Evolutionary conservation across 202 grass and related monocot genomes (phyloP).

Genomic region (Panicum virgatum): DNA sequence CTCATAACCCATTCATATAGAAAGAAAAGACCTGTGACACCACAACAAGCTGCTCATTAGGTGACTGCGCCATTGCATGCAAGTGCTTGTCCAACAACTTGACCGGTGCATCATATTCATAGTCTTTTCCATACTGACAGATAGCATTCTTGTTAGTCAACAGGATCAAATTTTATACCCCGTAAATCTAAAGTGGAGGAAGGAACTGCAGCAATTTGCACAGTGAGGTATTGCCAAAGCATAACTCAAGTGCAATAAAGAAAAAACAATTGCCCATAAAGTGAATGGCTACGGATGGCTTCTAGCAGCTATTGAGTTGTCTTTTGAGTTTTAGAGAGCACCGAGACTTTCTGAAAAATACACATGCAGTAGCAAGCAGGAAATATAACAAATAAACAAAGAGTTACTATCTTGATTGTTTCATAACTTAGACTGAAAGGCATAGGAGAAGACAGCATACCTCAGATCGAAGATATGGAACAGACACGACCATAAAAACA

Average conservation of each 20-base stretch:
- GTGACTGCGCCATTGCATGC: constrained; percentile 87
- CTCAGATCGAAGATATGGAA: constrained; percentile 97
- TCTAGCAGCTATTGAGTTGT: not conserved
- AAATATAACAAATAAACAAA: not conserved
- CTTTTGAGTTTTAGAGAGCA: not conserved
- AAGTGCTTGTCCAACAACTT: constrained; percentile 98
- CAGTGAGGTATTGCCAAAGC: not conserved
- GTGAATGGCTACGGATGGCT: constrained; percentile 4
- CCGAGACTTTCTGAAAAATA: not conserved
- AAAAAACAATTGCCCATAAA: not conserved
- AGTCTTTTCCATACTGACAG: constrained; percentile 96
- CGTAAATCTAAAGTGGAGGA: not conserved
- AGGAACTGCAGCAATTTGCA: not conserved
- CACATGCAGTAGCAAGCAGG: not conserved
- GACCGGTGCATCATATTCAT: constrained; percentile 90
- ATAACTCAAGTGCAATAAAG: not conserved
- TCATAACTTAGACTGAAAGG: not conserved
- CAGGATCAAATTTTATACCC: not conserved
- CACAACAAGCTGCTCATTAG: constrained; percentile 89
- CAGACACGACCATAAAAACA: constrained; percentile 81
- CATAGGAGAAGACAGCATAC: constrained; percentile 45
- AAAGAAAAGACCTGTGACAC: constrained; percentile 76
- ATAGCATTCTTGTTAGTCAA: constrained; percentile 36
- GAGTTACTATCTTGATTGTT: constrained; percentile 4
- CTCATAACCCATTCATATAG: not conserved